These are phyloP conservation scores for Neonectria ditissima DNA, from an alignment of 2,329 filamentous ascomycete genomes.

Conservation along the genomic window DNA sequence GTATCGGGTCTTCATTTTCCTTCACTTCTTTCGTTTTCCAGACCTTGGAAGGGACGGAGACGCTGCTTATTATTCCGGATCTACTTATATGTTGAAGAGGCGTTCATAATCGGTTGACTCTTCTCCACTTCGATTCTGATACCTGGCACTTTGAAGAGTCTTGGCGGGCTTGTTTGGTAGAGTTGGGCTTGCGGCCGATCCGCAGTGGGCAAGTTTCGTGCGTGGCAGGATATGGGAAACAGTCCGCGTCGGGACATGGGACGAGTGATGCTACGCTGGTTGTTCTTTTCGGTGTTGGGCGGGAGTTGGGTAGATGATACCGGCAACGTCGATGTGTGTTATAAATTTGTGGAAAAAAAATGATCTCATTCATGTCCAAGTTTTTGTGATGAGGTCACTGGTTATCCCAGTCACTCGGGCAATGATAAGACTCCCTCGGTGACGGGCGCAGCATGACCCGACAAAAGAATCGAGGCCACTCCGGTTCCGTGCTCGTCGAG, in stretches of 20 bases:
- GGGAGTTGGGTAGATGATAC: slow-evolving; percentile 44
- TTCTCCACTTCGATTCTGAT: slow-evolving; percentile 33
- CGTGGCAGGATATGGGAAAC: slow-evolving; percentile 23
- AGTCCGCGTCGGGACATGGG: slow-evolving; percentile 23
- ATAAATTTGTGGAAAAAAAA: slow-evolving; percentile 14
- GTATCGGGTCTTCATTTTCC: background rate
- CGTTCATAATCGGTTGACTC: slow-evolving; percentile 25
- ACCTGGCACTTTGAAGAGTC: slow-evolving; percentile 25
- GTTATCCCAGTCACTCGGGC: background rate
- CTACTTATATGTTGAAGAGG: slow-evolving; percentile 22
- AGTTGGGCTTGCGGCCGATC: slow-evolving; percentile 12
- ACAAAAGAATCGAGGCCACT: slow-evolving; percentile 18
- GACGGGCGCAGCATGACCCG: slow-evolving; percentile 25
- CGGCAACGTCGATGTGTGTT: slow-evolving; percentile 39
- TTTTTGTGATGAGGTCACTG: background rate
- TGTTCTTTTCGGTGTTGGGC: slow-evolving; percentile 21
- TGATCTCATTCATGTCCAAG: background rate
- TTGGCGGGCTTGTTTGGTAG: slow-evolving; percentile 23
- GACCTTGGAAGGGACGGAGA: background rate
- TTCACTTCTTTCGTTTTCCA: slow-evolving; percentile 13
- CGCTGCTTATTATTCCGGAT: slow-evolving; percentile 3
- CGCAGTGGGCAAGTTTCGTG: slow-evolving; percentile 8
- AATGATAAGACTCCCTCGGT: slow-evolving; percentile 23
- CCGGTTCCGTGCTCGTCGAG: slow-evolving; percentile 12
- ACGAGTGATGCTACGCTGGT: slow-evolving; percentile 22